Evolutionary conservation across 352 stramenopile genomes (phyloP), one percentile per base, ranked within the genome.

Genomic region (Globisporangium canariense): DNA sequence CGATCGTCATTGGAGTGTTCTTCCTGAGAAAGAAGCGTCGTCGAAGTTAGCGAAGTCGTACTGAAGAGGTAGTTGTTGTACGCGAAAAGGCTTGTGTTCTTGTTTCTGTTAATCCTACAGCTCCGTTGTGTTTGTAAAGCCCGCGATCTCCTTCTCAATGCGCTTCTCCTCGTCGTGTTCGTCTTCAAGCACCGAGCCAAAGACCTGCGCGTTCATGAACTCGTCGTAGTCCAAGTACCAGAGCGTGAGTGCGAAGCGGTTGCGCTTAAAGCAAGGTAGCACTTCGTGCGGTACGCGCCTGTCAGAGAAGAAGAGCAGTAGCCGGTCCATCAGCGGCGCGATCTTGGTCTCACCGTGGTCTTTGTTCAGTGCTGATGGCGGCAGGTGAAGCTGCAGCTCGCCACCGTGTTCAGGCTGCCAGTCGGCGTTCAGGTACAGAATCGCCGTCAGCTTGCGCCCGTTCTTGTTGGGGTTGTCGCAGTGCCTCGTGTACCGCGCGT

Each of bases 161-260:
- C 62, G 49, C 22, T 54, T 54, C 16, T 51, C 45, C 14, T 78
- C 68, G 13, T 64, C 51, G 1, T 49, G 11, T 18, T 22, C 16
- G 20, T 70, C 54, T 14, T 61, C 25, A 6, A 47, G 30, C 13
- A 65, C 58, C 3, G 59, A 18, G 2, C 68, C 64, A 59, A 81
- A 79, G 16, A 80, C 60, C 36, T 83, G 75, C 14, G 76, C 68
- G 30, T 63, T 65, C 64, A 80, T 78, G 61, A 80, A 83, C 59
- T 84, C 78, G 59, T 84, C 74, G 63, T 81, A 81, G 57, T 84
- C 78, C 51, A 86, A 66, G 60, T 81, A 85, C 78, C 78, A 88
- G n/a, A 85, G 62, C 7, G 78, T 88, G n/a, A 88, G 45, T 47
- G 76, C 78, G 45, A 79, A 88, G 5, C 76, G 75, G 63, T 71